Conservation (phyloP, 129 eudicot species). For the Arctium lappa region DNA sequence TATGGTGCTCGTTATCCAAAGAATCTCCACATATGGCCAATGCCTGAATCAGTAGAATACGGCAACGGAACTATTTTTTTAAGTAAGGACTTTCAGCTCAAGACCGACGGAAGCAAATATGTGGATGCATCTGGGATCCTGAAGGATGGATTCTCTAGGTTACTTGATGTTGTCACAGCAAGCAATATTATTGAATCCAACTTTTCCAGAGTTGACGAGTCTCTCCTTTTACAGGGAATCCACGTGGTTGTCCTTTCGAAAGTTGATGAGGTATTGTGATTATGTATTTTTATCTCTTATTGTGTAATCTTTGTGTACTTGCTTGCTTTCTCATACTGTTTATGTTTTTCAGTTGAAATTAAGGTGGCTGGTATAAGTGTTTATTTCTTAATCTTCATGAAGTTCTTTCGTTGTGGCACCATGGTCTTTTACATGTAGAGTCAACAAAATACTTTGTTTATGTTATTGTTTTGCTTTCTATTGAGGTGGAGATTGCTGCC, state of each 20-base stretch:
- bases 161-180: conserved; percentile 45
- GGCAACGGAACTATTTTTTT: conserved; percentile 48
- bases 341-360: background rate
- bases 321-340: background rate
- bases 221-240: conserved; percentile 62
- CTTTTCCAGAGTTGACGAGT: conserved; percentile 28
- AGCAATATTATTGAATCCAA: conserved; percentile 61
- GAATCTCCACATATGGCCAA: conserved; percentile 85
- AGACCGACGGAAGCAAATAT: conserved; percentile 61
- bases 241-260: conserved; percentile 56
- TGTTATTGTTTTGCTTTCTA: too few species aligned
- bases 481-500: too few species aligned
- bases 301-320: background rate
- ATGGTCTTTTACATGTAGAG: background rate
- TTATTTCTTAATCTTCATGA: background rate
- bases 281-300: background rate
- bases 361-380: background rate
- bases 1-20: conserved; percentile 42
- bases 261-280: conserved; percentile 62
- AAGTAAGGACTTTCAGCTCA: conserved; percentile 57
- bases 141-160: conserved; percentile 73
- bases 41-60: conserved; percentile 63
- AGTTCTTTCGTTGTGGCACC: background rate
- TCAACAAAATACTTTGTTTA: background rate
- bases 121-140: conserved; percentile 61